phyloP scores from a whole-genome alignment of 108 stramenopile genomes.

The Mediolabrus comicus region DNA sequence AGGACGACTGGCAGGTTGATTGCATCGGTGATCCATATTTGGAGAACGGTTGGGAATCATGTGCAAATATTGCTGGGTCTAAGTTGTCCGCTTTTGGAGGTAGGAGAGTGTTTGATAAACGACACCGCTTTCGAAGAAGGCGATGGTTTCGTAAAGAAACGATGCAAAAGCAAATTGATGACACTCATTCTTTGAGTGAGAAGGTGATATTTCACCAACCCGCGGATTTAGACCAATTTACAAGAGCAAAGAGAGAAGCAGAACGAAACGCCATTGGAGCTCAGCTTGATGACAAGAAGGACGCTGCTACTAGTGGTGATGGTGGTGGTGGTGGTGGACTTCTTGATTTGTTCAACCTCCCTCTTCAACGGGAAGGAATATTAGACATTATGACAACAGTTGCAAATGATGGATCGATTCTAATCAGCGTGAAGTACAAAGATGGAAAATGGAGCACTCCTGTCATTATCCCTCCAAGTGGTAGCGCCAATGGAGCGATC shows the following conservation, averaged over 20 bases:
- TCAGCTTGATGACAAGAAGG: slow-evolving; percentile 1
- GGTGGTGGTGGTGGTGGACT: background rate
- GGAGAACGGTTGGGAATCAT: slow-evolving; percentile 68
- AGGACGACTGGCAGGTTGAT: slow-evolving; percentile 39
- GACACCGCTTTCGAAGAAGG: slow-evolving; percentile 58
- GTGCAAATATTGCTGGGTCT: slow-evolving; percentile 40
- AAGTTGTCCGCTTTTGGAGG: slow-evolving; percentile 44
- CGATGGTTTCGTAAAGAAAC: slow-evolving; percentile 55
- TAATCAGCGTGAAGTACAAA: slow-evolving; percentile 9
- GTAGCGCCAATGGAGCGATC: slow-evolving; percentile 54
- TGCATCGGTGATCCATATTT: slow-evolving; percentile 45
- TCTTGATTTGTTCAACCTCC: slow-evolving; percentile 12
- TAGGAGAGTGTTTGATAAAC: slow-evolving; percentile 44
- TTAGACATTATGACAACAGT: slow-evolving; percentile 15
- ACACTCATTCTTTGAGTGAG: slow-evolving; percentile 10
- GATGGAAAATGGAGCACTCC: slow-evolving; percentile 61
- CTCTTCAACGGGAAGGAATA: slow-evolving; percentile 8
- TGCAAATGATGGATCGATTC: slow-evolving; percentile 18
- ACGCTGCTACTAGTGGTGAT: no score
- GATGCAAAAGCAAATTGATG: background rate
- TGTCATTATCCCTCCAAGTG: slow-evolving; percentile 46
- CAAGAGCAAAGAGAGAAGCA: slow-evolving; percentile 32
- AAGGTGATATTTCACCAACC: slow-evolving; percentile 62
- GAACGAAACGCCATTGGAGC: slow-evolving; percentile 16
- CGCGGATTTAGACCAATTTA: slow-evolving; percentile 27